Percentiles rank a stretch among this genome's conserved stretches.
Evolutionary conservation across 1,284 basidiomycete genomes (phyloP).

Genomic region (Singerocomus inundabilis): DNA sequence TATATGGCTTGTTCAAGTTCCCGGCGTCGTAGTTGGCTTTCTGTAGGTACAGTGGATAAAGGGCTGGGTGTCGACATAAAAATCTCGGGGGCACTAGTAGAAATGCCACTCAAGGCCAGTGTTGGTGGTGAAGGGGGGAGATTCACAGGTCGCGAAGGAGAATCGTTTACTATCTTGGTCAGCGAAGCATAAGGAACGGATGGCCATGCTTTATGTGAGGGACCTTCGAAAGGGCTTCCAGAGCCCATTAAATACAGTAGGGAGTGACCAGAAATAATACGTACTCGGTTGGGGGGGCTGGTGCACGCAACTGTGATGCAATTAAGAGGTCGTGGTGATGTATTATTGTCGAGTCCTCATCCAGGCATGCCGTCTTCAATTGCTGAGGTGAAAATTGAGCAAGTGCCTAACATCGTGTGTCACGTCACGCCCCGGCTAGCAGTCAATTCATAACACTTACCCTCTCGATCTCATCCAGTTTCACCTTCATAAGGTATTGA

Average conservation of each 20-base stretch:
- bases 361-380: slow-evolving; percentile 47
- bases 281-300: slow-evolving; percentile 17
- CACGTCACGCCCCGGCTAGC: not conserved
- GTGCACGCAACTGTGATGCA: slow-evolving; percentile 19
- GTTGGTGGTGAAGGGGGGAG: slow-evolving; percentile 50
- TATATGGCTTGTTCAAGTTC: slow-evolving; percentile 51
- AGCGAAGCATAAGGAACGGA: slow-evolving; percentile 42
- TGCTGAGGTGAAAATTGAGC: slow-evolving; percentile 67
- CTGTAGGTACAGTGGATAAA: slow-evolving; percentile 40
- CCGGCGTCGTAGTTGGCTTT: slow-evolving; percentile 52
- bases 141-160: slow-evolving; percentile 20
- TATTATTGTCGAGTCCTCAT: slow-evolving; percentile 36
- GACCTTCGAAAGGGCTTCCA: slow-evolving; percentile 10
- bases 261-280: slow-evolving; percentile 10
- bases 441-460: slow-evolving; percentile 36
- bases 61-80: slow-evolving; percentile 35
- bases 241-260: slow-evolving; percentile 13
- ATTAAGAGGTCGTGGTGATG: slow-evolving; percentile 24
- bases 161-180: slow-evolving; percentile 7
- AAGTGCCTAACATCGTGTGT: slow-evolving; percentile 46
- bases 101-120: slow-evolving; percentile 65
- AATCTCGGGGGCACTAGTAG: slow-evolving; percentile 54
- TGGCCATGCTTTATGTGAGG: slow-evolving; percentile 42
- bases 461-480: slow-evolving; percentile 73
- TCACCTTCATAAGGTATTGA: slow-evolving; percentile 65